A percentile compares a stretch with the other conserved stretches of the same genome.
phyloP scores from a whole-genome alignment of 2,329 filamentous ascomycete genomes.

The Colletotrichum eleusines region DNA sequence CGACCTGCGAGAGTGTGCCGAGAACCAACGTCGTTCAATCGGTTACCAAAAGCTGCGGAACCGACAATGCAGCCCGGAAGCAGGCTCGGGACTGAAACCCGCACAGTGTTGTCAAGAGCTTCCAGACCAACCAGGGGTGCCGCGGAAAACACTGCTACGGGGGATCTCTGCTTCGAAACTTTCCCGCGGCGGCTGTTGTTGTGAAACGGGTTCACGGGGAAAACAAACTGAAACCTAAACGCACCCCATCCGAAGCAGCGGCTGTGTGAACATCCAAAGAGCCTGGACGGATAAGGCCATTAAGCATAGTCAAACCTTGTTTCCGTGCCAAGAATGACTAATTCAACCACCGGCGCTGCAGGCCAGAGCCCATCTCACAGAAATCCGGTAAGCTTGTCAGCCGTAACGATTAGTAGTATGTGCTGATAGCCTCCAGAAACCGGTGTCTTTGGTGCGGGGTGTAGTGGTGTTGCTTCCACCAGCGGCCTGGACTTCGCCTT shows the following conservation, averaged over 20 bases:
- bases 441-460: not conserved
- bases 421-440: not conserved
- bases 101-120: not conserved
- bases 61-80: no score
- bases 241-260: not conserved
- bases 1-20: not conserved
- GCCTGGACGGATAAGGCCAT: not conserved
- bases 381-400: not conserved
- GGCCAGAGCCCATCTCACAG: no score
- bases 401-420: not conserved
- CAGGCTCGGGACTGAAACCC: not conserved
- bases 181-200: not conserved
- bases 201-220: not conserved
- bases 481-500: not conserved
- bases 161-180: no score
- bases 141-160: no score
- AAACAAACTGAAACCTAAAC: accelerated
- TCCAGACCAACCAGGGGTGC: not conserved
- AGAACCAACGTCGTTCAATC: not conserved
- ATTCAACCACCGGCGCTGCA: not conserved
- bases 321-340: not conserved
- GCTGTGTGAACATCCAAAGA: not conserved
- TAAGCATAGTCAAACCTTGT: not conserved
- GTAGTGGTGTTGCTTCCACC: not conserved
- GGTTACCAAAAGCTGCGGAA: not conserved